A percentile compares a stretch with the other conserved stretches of the same genome.
Conservation (phyloP, 257 asterid genomes). For the Gynochthodes officinalis region DNA sequence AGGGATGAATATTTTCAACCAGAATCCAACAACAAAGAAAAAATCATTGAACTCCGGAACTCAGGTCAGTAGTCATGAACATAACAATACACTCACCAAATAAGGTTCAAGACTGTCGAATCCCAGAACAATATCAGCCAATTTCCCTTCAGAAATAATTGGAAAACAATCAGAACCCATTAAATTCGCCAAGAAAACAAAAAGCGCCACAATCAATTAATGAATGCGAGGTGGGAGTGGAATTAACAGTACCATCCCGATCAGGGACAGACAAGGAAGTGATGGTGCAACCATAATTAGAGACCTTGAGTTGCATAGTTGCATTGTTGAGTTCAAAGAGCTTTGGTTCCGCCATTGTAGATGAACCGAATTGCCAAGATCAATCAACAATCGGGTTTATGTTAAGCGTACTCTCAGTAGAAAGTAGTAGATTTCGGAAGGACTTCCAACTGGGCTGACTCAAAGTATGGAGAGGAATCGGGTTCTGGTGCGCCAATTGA, state of each 20-base stretch:
- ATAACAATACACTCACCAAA: conserved; percentile 38
- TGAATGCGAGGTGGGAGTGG: background rate
- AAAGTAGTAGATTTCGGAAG: background rate
- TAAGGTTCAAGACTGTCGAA: conserved; percentile 89
- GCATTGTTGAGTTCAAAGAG: conserved; percentile 86
- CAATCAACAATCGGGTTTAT: too few relatives aligned
- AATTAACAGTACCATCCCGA: conserved; percentile 54
- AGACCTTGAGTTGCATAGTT: conserved; percentile 58
- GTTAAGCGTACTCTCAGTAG: too few relatives aligned
- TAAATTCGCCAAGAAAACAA: background rate
- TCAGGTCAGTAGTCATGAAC: background rate
- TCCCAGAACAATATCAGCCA: conserved; percentile 96
- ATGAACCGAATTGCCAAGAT: background rate
- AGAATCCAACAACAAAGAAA: conserved; percentile 7
- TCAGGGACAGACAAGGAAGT: conserved; percentile 79
- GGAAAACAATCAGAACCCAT: conserved; percentile 5
- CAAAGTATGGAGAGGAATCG: conserved; percentile 9
- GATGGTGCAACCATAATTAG: conserved; percentile 90
- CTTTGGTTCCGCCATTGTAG: conserved; percentile 71
- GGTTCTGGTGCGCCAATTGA: background rate
- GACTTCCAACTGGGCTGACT: background rate
- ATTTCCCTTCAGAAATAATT: conserved; percentile 51
- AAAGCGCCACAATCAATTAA: conserved; percentile 7
- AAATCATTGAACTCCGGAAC: background rate
- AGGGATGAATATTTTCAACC: background rate